These are phyloP conservation scores for Petunia secreta DNA, from an alignment of 257 asterid species.

Conservation along the genomic window DNA sequence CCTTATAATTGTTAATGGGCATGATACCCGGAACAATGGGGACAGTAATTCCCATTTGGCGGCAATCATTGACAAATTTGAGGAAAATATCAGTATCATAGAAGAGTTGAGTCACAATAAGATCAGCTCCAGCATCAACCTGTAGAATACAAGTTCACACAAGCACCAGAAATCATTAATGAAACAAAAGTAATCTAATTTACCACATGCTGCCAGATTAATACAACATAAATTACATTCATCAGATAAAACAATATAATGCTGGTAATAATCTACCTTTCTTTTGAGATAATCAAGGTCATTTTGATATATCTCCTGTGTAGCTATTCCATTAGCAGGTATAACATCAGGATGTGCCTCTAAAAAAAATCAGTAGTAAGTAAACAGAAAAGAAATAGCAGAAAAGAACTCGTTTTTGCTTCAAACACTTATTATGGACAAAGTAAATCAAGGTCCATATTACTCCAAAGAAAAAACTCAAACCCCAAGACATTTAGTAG, in stretches of 20 bases:
- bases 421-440: not conserved
- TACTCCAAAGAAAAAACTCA: not conserved
- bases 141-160: conserved; percentile 38
- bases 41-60: conserved; percentile 85
- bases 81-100: conserved; percentile 95
- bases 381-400: not conserved
- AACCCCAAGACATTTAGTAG: not conserved
- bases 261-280: conserved; percentile 37
- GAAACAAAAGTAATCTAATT: not conserved
- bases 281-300: conserved; percentile 91
- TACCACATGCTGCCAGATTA: not conserved
- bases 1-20: conserved; percentile 98
- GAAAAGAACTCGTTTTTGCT: not conserved
- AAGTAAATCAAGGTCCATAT: not conserved
- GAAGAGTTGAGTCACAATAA: conserved; percentile 91
- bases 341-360: conserved; percentile 98
- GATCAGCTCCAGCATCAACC: conserved; percentile 98
- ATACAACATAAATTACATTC: not conserved
- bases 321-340: conserved; percentile 62
- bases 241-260: not conserved
- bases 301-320: conserved; percentile 68
- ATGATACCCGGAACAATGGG: conserved; percentile 98
- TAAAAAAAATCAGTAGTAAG: conserved; percentile 32
- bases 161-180: not conserved
- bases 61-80: conserved; percentile 91